Evolutionary conservation across 1,284 basidiomycete species (phyloP).

Genomic region (Cutaneotrichosporon mucoides): DNA sequence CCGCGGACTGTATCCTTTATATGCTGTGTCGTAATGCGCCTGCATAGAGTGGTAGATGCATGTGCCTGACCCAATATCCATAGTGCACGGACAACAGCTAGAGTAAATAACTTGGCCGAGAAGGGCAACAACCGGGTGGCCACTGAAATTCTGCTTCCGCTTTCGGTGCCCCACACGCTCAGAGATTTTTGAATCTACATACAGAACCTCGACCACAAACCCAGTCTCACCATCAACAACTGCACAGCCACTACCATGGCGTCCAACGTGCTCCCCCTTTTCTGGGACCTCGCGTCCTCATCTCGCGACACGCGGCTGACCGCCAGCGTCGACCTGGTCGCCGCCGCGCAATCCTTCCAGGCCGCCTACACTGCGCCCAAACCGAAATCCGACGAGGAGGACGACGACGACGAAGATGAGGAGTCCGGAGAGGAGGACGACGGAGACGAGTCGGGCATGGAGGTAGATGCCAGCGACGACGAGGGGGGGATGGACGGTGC

Average conservation of each 20-base stretch:
- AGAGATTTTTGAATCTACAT: not conserved
- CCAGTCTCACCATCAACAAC: not conserved
- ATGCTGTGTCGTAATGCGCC: not conserved
- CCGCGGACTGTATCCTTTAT: conserved; percentile 12
- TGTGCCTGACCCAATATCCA: not conserved
- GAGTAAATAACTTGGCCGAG: too few relatives aligned
- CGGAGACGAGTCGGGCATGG: conserved; percentile 51
- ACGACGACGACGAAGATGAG: conserved; percentile 48
- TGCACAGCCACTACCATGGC: conserved; percentile 18
- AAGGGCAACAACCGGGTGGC: too few relatives aligned
- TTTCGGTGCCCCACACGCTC: not conserved
- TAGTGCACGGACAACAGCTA: too few relatives aligned
- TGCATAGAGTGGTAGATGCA: conserved; percentile 6
- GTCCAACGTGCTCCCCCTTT: conserved; percentile 66
- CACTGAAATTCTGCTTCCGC: not conserved
- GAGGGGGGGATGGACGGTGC: conserved; percentile 48
- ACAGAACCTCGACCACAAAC: not conserved
- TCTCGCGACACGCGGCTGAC: conserved; percentile 73
- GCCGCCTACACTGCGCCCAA: conserved; percentile 36
- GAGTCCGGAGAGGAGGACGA: conserved; percentile 52
- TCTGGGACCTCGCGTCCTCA: conserved; percentile 88
- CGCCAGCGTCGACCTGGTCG: conserved; percentile 79
- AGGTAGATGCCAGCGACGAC: conserved; percentile 53
- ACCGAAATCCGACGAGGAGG: conserved; percentile 8
- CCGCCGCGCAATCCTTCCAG: conserved; percentile 77